Evolutionary conservation across 768 basidiomycete genomes (phyloP).

Genomic region (Podaxis pistillaris): DNA sequence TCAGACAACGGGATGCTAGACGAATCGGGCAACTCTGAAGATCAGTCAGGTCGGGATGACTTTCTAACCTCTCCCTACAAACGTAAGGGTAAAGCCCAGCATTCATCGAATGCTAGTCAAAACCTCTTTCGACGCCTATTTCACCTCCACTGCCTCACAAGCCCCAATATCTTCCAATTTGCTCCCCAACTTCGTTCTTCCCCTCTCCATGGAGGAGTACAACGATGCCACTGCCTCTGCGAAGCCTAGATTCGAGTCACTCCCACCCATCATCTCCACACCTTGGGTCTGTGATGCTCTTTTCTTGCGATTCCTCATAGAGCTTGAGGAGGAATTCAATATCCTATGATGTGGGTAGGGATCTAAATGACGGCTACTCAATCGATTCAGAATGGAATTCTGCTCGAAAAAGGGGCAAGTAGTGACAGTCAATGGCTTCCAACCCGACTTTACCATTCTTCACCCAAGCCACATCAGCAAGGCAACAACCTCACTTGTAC

Average conservation of each 20-base stretch:
- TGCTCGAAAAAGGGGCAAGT: slow-evolving; percentile 66
- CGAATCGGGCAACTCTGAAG: no score
- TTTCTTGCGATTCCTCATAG: slow-evolving; percentile 62
- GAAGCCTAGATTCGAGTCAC: slow-evolving; percentile 25
- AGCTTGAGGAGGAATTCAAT: slow-evolving; percentile 84
- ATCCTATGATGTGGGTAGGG: slow-evolving; percentile 83
- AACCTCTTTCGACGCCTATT: no score
- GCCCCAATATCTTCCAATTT: no score
- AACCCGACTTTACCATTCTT: slow-evolving; percentile 66
- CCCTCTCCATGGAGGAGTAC: slow-evolving; percentile 38
- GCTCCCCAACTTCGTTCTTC: no score
- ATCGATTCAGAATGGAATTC: slow-evolving; percentile 62
- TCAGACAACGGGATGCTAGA: no score
- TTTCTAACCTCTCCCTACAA: no score
- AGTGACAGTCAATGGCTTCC: slow-evolving; percentile 76
- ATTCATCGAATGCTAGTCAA: no score
- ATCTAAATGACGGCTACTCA: slow-evolving; percentile 78
- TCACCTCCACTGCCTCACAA: no score
- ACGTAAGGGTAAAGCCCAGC: no score
- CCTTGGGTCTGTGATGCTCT: slow-evolving; percentile 33
- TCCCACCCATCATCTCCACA: slow-evolving; percentile 33
- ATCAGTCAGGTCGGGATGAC: no score
- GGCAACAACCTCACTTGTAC: slow-evolving; percentile 52
- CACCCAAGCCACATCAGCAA: slow-evolving; percentile 14
- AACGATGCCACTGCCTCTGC: slow-evolving; percentile 34